These are phyloP conservation scores for Gillenia trifoliata DNA, from an alignment of 306 rosid species.

Conservation along the genomic window DNA sequence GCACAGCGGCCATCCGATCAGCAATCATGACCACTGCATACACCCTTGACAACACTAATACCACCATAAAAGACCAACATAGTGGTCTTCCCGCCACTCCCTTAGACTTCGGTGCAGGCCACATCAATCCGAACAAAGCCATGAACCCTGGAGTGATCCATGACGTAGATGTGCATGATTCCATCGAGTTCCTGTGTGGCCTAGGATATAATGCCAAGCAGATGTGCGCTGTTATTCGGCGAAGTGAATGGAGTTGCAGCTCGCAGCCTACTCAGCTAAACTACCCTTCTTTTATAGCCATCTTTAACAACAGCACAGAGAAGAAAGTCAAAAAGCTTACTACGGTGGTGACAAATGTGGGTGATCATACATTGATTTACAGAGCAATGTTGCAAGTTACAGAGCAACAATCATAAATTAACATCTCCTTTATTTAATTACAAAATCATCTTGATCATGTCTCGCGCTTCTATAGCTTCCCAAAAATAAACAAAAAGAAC, in stretches of 20 bases:
- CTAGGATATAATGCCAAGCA: not conserved
- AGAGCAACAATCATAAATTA: not conserved
- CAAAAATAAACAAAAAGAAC: not conserved
- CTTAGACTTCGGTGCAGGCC: slow-evolving; percentile 8
- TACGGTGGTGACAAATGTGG: slow-evolving; percentile 11
- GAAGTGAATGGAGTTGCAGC: not conserved
- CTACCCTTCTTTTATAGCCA: slow-evolving; percentile 8
- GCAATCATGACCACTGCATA: slow-evolving; percentile 14
- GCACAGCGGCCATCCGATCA: slow-evolving; percentile 13
- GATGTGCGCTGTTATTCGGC: not conserved
- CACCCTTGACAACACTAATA: not conserved
- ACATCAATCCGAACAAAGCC: slow-evolving; percentile 13
- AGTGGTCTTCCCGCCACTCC: not conserved
- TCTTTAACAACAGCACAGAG: not conserved
- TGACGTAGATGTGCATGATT: not conserved
- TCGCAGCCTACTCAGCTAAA: not conserved
- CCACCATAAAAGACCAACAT: not conserved
- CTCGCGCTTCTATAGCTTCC: not conserved
- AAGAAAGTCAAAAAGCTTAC: not conserved
- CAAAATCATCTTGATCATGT: not conserved
- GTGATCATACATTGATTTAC: not conserved
- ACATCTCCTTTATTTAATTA: not conserved
- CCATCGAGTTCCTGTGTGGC: not conserved
- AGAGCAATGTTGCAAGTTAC: not conserved
- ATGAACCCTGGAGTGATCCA: slow-evolving; percentile 14